Base-by-base conservation (phyloP, 2,329 filamentous ascomycete species). In the Alternaria triticina region DNA sequence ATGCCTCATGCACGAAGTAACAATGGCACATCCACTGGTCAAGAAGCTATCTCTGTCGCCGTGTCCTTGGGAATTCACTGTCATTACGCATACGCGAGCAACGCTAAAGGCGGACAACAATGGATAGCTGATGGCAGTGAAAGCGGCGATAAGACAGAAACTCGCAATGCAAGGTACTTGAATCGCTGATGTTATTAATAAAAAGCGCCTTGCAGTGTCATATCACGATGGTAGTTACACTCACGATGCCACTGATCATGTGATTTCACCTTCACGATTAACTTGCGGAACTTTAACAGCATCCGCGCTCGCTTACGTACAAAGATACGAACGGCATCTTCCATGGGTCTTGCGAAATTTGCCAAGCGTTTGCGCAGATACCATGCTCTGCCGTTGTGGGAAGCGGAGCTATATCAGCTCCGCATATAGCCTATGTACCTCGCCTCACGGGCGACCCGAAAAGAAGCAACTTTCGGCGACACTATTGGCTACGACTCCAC, bases 401-500 rank as follows among this genome's bases (percentile, higher is more conserved):
- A 47, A 59, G 47, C 44, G 59, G 55, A 47, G 59, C 55, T 62
- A 65, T 67, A 67, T 65, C 59, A 67, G 62, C 57, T 64, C 55
- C 54, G 49, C 62, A 65, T 61, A 63, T 67, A 67, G 65, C 30
- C 62, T 59, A 56, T 65, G 54, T 67, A 54, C 45, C 45, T 59
- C 62, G 57, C 62, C 65, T 56, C 62, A 47, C 56, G 46, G 47
- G 51, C 50, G 49, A 61, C 40, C 49, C n/a, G 13, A 62, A 62
- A 62, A 54, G 45, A 44, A n/a, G 59, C 45, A 49, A 61, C 51
- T 54, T 30, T 13, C 40, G 27, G 43, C 45, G 22, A n/a, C 15
- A 33, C 54, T 28, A 63, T 67, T 67, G 62, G 62, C 47, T 57
- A 17, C 12, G 43, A 54, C 49, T 54, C 59, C 56, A 57, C 59